These are phyloP conservation scores for Calonectria fujianensis DNA, from an alignment of 2,329 filamentous ascomycete genomes.

Conservation along the genomic window DNA sequence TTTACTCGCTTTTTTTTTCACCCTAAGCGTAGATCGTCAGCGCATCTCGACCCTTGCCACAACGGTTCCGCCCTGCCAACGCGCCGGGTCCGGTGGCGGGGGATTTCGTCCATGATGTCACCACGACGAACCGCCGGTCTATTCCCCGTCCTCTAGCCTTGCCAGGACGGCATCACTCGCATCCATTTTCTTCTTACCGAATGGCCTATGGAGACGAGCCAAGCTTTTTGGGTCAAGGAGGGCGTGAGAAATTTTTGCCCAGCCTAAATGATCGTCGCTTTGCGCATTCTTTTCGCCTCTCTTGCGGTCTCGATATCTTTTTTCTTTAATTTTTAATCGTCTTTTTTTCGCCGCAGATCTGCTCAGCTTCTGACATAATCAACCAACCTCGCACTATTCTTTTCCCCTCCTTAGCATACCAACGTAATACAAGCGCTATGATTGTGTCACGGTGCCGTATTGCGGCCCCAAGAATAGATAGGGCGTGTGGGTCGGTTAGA, in stretches of 20 bases:
- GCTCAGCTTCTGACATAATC: conserved; percentile 18
- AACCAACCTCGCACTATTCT: not conserved
- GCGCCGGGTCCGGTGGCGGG: conserved; percentile 22
- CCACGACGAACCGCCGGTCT: not conserved
- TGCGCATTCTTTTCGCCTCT: conserved; percentile 7
- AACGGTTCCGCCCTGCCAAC: conserved; percentile 21
- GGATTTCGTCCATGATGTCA: conserved; percentile 17
- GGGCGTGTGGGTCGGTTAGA: not conserved
- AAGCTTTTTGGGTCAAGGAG: not conserved
- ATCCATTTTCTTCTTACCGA: conserved; percentile 5
- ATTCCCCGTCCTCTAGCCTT: not conserved
- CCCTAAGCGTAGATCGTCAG: not conserved
- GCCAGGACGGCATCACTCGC: conserved; percentile 4
- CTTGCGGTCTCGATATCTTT: not conserved
- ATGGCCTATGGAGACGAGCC: not conserved
- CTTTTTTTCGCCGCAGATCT: not conserved
- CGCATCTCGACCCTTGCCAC: not conserved
- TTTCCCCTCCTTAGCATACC: not conserved
- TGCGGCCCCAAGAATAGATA: not conserved
- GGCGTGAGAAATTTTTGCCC: not conserved
- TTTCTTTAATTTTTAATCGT: not conserved
- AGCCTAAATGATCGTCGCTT: not conserved
- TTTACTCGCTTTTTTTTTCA: not conserved
- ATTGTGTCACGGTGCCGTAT: conserved; percentile 9
- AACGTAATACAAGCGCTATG: conserved; percentile 5